These are phyloP conservation scores for Amanita jacksonii DNA, from an alignment of 768 basidiomycete species.

Conservation along the genomic window DNA sequence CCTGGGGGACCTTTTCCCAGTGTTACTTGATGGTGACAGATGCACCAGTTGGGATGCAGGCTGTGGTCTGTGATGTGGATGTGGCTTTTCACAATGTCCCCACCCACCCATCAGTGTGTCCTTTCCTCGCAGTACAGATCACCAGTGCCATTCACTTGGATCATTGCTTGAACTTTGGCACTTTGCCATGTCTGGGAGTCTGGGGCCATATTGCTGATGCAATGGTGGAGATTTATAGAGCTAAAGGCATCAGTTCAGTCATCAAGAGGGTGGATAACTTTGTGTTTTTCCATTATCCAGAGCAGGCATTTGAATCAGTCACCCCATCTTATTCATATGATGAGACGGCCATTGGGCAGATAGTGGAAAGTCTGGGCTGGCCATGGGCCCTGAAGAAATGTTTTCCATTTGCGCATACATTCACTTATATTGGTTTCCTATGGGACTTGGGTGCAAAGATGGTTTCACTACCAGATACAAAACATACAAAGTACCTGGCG, in stretches of 20 bases:
- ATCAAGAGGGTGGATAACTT: constrained; percentile 30
- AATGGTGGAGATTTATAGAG: constrained; percentile 16
- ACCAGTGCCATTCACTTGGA: constrained; percentile 19
- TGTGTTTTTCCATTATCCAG: constrained; percentile 19
- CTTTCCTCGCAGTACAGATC: constrained; percentile 16
- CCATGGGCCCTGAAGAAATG: no score
- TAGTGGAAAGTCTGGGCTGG: no score
- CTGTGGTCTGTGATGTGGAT: constrained; percentile 28
- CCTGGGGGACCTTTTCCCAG: background rate
- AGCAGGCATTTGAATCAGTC: background rate
- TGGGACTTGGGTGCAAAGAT: background rate
- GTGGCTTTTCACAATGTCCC: constrained; percentile 26
- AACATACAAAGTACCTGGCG: background rate
- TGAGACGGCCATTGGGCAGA: no score
- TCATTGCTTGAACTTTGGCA: constrained; percentile 19
- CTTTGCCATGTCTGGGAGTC: constrained; percentile 17
- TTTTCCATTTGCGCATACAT: background rate
- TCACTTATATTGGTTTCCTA: background rate
- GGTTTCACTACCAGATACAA: background rate
- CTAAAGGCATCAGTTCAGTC: constrained; percentile 12
- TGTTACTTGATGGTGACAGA: constrained; percentile 16
- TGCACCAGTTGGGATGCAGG: constrained; percentile 24
- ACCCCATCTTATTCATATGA: constrained; percentile 13
- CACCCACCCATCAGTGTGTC: constrained; percentile 19
- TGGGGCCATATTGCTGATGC: constrained; percentile 25